phyloP scores from a whole-genome alignment of 352 stramenopile genomes.

The Pythium myriotylum region DNA sequence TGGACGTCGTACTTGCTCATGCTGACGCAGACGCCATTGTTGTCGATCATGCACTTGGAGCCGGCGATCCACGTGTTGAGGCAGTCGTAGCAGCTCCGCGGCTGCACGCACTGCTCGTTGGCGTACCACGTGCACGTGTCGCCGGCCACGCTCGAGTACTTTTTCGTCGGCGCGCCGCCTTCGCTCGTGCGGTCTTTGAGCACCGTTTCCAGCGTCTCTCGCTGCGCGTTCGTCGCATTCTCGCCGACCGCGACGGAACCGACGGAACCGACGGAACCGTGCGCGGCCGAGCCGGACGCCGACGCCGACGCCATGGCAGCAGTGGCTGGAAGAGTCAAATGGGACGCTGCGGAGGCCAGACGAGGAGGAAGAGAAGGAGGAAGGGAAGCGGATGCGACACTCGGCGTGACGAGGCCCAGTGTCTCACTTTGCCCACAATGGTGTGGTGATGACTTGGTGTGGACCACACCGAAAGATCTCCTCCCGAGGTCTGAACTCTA shows the following conservation, averaged over 20 bases:
- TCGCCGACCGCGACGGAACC: slow-evolving; percentile 9
- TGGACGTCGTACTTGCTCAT: slow-evolving; percentile 13
- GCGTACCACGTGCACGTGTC: slow-evolving; percentile 44
- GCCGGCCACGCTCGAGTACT: neutral
- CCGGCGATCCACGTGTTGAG: slow-evolving; percentile 41
- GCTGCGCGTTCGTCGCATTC: neutral
- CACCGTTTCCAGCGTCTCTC: slow-evolving; percentile 7
- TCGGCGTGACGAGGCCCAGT: no score
- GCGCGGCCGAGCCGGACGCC: no score
- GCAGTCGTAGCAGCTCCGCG: slow-evolving; percentile 61
- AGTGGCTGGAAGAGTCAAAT: no score
- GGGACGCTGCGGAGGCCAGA: no score
- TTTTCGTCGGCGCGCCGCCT: slow-evolving; percentile 19
- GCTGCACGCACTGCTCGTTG: slow-evolving; percentile 38
- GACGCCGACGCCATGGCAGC: no score
- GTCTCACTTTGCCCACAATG: no score
- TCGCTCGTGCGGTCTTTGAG: slow-evolving; percentile 28
- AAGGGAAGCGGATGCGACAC: no score
- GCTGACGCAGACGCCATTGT: slow-evolving; percentile 21
- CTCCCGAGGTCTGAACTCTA: slow-evolving; percentile 11
- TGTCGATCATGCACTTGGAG: slow-evolving; percentile 27
- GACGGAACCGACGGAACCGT: neutral
- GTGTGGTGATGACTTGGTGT: neutral
- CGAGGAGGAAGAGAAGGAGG: neutral
- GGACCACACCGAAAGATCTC: slow-evolving; percentile 7